Base-by-base conservation (phyloP, 768 basidiomycete genomes). In the Phallus indusiatus region DNA sequence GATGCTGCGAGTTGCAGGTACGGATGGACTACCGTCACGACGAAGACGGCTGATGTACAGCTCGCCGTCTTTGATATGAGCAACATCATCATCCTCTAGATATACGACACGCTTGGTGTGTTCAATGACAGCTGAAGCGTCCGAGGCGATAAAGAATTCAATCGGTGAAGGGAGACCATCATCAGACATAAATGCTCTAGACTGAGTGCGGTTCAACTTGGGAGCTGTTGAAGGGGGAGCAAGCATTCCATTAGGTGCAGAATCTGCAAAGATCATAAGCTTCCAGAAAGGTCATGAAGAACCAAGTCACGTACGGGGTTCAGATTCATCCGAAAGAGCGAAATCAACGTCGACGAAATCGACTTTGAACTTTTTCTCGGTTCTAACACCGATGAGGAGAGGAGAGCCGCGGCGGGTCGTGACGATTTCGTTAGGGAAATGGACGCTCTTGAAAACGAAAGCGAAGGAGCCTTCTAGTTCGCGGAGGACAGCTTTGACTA, bases 261-360 rank as follows among this genome's bases (percentile, higher is more conserved):
- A 77, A n/a, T 73, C 74, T 20, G 80, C 74, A 66, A 66, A 56
- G 63, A 53, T 18, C 64, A 76, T 73, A 37, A 81, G 12, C 12
- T 12, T 76, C 66, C 55, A 22, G 24, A 22, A 52, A 14, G 14
- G 52, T 18, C 34, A 17, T 65, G 17, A 65, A 37, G 11, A 42
- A 42, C 42, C 10, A 37, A 17, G 57, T 17, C 16, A 71, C 79
- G 67, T 63, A 83, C 80, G 70, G 52, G 67, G 61, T 35, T 78
- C 77, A 61, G 74, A 73, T 55, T 79, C 78, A 36, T 90, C 87
- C 48, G 88, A 81, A 46, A 85, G 85, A 35, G 88, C 84, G 66
- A 98, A 84, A 71, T 98, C 94, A 59, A 99, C 96, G 73, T 98
- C 96, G 51, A 99, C 95, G 66, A 99, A 98, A 76, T 99, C 96